Evolutionary conservation across 139 green algal species (phyloP), one percentile per base, ranked within the genome.

Genomic region (Picochlorum sp.): DNA sequence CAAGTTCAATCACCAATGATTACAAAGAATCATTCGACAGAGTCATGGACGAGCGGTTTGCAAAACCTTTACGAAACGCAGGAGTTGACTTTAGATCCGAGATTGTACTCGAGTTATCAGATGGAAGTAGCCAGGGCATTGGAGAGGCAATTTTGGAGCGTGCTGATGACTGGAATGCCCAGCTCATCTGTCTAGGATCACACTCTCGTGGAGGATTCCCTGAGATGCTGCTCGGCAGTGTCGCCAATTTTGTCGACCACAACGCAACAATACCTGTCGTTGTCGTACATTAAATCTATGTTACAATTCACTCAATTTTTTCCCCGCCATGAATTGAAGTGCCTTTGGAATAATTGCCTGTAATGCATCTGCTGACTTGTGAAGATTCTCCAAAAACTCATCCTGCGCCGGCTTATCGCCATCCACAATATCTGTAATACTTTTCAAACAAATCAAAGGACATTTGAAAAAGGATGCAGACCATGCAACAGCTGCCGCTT

Each of bases 301-400:
- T 82, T 55, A 98, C 16, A 98, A 74, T 59, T 95, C 72, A 10
- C 18, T 47, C 2, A 90, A 20, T 14, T 61, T 71, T 59, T 94
- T 95, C 3, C 88, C 89, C 2, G 72, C 66, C 9, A 97, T 64
- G 51, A 90, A 93, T 16, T 84, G 65, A 6, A 98, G 63, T 49
- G 92, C 82, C 14, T 75, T 73, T 0, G 81, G 78, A 38, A 98
- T 60, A 1, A 67, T 73, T 18, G 44, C 58, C 67, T 97, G 79
- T 66, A 98, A 76, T 14, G 86, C 75, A 8, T 73, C 65, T 1
- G 90, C 88, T 11, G 93, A 89, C 5, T 69, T 67, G 18, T 74
- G 61, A 45, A 99, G 74, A 76, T 99, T 99, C 62, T 95, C 90
- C 61, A 99, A 45, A 51, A 99, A 99, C 78, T 99, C 87, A 15